These are phyloP conservation scores for Talaromyces sp. DNA, from an alignment of 2,329 filamentous ascomycete genomes.

Conservation along the genomic window DNA sequence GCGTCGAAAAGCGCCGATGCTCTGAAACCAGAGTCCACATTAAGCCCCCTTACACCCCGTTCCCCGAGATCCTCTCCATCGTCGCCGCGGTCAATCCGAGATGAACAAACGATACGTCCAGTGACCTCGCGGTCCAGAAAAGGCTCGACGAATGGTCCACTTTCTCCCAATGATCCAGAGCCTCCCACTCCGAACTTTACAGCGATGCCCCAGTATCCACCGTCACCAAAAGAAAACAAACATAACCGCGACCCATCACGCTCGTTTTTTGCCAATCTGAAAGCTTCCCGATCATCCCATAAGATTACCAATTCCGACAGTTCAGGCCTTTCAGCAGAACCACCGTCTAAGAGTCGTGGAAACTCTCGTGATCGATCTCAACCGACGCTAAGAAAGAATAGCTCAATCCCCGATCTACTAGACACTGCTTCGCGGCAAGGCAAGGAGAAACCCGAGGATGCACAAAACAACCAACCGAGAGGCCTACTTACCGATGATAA, in stretches of 20 bases:
- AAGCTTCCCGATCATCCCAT: slow-evolving; percentile 46
- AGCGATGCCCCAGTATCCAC: slow-evolving; percentile 45
- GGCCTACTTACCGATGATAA: slow-evolving; percentile 28
- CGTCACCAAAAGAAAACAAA: slow-evolving; percentile 42
- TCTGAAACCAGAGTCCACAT: slow-evolving; percentile 33
- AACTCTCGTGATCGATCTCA: slow-evolving; percentile 44
- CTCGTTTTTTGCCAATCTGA: slow-evolving; percentile 47
- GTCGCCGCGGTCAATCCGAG: slow-evolving; percentile 32
- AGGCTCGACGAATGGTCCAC: slow-evolving; percentile 29
- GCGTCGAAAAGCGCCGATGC: slow-evolving; percentile 35
- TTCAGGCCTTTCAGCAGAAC: slow-evolving; percentile 35
- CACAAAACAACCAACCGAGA: slow-evolving; percentile 24
- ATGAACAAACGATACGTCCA: slow-evolving; percentile 40
- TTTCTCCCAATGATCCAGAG: slow-evolving; percentile 28
- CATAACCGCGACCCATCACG: slow-evolving; percentile 45
- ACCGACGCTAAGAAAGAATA: slow-evolving; percentile 36
- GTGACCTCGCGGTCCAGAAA: slow-evolving; percentile 36
- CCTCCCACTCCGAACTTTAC: slow-evolving; percentile 43
- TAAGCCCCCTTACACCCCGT: slow-evolving; percentile 36
- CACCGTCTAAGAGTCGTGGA: slow-evolving; percentile 38
- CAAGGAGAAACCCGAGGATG: slow-evolving; percentile 23
- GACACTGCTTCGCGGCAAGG: slow-evolving; percentile 29
- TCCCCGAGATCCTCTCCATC: slow-evolving; percentile 39
- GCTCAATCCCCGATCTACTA: slow-evolving; percentile 43
- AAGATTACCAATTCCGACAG: slow-evolving; percentile 41